Percentiles rank a stretch among this genome's conserved stretches.
phyloP scores from a whole-genome alignment of 2,329 filamentous ascomycete genomes.

The Pezicula rhizophila region DNA sequence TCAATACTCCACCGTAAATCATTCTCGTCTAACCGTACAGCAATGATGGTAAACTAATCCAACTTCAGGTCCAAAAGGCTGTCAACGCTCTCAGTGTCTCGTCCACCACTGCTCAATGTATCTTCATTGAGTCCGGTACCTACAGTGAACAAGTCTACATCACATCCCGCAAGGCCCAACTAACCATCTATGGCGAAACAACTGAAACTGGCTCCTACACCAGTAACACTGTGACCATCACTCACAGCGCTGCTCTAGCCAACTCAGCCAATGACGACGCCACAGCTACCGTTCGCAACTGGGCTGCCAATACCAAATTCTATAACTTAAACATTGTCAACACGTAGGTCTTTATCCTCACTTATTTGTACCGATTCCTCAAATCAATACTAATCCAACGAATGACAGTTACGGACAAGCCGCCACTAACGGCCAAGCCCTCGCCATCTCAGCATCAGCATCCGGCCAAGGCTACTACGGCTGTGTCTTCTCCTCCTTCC shows the following conservation, averaged over 20 bases:
- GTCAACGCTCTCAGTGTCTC: slow-evolving; percentile 39
- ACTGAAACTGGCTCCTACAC: slow-evolving; percentile 35
- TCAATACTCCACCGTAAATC: slow-evolving; percentile 33
- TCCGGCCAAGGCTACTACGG: slow-evolving; percentile 48
- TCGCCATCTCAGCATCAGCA: slow-evolving; percentile 43
- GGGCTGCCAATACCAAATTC: slow-evolving; percentile 40
- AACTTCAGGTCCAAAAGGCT: slow-evolving; percentile 35
- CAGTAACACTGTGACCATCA: slow-evolving; percentile 40
- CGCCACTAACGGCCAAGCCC: slow-evolving; percentile 31
- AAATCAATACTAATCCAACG: slow-evolving; percentile 16
- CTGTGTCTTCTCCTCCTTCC: slow-evolving; percentile 43
- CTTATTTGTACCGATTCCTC: no score
- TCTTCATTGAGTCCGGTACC: slow-evolving; percentile 48
- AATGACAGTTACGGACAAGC: slow-evolving; percentile 40
- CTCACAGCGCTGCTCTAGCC: slow-evolving; percentile 31
- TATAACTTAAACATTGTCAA: slow-evolving; percentile 52
- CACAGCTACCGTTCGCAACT: slow-evolving; percentile 11
- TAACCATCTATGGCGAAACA: slow-evolving; percentile 49
- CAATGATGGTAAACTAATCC: not conserved
- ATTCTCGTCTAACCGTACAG: not conserved
- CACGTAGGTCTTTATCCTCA: slow-evolving; percentile 10
- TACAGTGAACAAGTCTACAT: slow-evolving; percentile 51
- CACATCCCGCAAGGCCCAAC: slow-evolving; percentile 33
- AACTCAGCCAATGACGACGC: slow-evolving; percentile 34
- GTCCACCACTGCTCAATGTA: slow-evolving; percentile 37